A percentile compares a stretch with the other conserved stretches of the same genome.
Conservation (phyloP, 495 filamentous ascomycete species). For the Penicillium samsonianum region DNA sequence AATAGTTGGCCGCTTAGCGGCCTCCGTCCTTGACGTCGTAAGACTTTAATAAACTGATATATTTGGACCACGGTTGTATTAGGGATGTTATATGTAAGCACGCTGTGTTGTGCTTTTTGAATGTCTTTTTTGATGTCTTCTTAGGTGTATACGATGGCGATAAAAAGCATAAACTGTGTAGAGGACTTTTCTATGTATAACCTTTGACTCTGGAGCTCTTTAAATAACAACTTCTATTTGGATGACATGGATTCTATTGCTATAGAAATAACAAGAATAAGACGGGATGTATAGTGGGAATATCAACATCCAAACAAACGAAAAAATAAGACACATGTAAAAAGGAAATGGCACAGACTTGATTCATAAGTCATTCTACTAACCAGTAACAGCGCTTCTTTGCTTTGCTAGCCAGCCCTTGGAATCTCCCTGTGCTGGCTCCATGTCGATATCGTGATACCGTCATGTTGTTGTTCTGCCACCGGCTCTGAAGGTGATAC, state of each 20-base stretch:
- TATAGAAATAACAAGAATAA: conserved; percentile 11
- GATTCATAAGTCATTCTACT: conserved; percentile 20
- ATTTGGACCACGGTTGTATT: too few species aligned
- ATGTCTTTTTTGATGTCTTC: too few species aligned
- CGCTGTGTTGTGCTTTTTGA: too few species aligned
- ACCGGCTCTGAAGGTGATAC: conserved; percentile 81
- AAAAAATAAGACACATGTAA: not conserved
- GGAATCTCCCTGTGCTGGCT: conserved; percentile 68
- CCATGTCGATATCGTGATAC: conserved; percentile 48
- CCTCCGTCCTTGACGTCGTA: too few species aligned
- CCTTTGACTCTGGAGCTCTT: not conserved
- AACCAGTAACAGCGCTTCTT: conserved; percentile 64
- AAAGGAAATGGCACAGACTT: not conserved
- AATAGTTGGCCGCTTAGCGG: too few species aligned
- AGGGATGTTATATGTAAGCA: too few species aligned
- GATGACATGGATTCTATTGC: conserved; percentile 11
- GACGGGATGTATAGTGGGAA: conserved; percentile 14
- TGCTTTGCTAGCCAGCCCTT: conserved; percentile 94
- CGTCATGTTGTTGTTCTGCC: conserved; percentile 87
- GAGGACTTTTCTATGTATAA: too few species aligned
- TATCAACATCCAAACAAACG: conserved; percentile 7
- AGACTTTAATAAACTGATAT: too few species aligned
- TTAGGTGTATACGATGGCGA: too few species aligned
- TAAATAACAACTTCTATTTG: not conserved
- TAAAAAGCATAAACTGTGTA: too few species aligned